Percentiles rank a stretch among this genome's conserved stretches.
These are phyloP conservation scores for Crithidia thermophila DNA, from an alignment of 208 protist genomes.

Conservation along the genomic window DNA sequence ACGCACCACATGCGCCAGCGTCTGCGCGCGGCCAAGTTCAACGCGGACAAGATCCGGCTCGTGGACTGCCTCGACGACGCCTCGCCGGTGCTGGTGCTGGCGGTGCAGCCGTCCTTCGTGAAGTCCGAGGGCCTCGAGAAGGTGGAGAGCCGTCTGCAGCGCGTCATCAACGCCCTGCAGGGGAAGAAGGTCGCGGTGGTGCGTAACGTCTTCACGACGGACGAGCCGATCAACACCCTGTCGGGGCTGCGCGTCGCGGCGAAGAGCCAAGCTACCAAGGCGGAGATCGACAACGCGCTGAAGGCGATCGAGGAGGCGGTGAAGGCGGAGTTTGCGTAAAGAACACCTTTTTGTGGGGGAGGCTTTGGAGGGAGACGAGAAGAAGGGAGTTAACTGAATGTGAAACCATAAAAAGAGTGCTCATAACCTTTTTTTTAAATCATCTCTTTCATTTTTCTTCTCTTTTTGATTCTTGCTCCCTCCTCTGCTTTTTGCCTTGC, in stretches of 20 bases:
- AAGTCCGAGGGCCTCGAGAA: constrained; percentile 31
- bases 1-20: constrained; percentile 47
- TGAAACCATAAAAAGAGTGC: neutral
- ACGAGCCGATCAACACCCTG: constrained; percentile 57
- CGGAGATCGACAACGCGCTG: constrained; percentile 49
- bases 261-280: constrained; percentile 59
- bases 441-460: neutral
- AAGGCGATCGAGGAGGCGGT: constrained; percentile 57
- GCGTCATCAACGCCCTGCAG: constrained; percentile 56
- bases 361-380: neutral
- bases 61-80: constrained; percentile 60
- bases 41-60: constrained; percentile 61
- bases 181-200: constrained; percentile 61
- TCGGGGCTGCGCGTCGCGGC: constrained; percentile 70
- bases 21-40: constrained; percentile 54
- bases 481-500: too few species aligned
- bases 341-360: too few species aligned
- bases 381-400: neutral
- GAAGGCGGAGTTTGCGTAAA: constrained; percentile 60
- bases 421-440: neutral
- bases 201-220: constrained; percentile 67
- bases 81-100: constrained; percentile 73
- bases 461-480: too few species aligned
- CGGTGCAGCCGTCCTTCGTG: constrained; percentile 48
- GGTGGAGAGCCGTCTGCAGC: constrained; percentile 67